phyloP scores from a whole-genome alignment of 371 early-diverging fungal genomes.

The Haplosporangium sp. region DNA sequence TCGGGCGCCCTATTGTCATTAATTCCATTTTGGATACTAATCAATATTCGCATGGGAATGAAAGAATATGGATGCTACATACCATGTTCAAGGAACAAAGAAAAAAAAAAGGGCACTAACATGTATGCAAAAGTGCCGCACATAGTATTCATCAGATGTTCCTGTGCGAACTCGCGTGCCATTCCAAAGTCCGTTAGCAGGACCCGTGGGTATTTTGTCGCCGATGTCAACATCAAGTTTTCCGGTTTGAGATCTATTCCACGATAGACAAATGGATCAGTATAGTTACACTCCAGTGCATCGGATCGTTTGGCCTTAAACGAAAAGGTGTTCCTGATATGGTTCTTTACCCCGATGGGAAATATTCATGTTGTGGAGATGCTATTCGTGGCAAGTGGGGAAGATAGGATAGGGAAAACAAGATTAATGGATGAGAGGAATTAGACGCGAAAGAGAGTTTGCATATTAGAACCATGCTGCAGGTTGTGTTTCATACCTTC shows the following conservation, averaged over 20 bases:
- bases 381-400: conserved; percentile 30
- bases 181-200: conserved; percentile 73
- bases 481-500: conserved; percentile 10
- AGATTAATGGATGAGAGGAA: background rate
- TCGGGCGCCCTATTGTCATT: conserved; percentile 60
- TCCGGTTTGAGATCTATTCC: conserved; percentile 69
- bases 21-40: too few species aligned
- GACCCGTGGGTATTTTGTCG: conserved; percentile 57
- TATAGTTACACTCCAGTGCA: background rate
- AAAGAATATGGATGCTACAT: too few species aligned
- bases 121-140: conserved; percentile 66
- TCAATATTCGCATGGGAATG: too few species aligned
- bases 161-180: conserved; percentile 59
- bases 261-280: background rate
- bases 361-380: conserved; percentile 61
- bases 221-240: conserved; percentile 60
- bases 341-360: conserved; percentile 56
- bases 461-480: background rate
- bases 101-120: conserved; percentile 35
- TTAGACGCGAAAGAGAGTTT: too few species aligned
- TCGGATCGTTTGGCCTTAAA: background rate
- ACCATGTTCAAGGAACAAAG: too few species aligned
- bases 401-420: background rate
- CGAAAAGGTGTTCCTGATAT: background rate
- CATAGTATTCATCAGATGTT: conserved; percentile 63